A percentile compares a stretch with the other conserved stretches of the same genome.
Conservation (phyloP, 2,329 filamentous ascomycete genomes). For the Blumeria graminis region DNA sequence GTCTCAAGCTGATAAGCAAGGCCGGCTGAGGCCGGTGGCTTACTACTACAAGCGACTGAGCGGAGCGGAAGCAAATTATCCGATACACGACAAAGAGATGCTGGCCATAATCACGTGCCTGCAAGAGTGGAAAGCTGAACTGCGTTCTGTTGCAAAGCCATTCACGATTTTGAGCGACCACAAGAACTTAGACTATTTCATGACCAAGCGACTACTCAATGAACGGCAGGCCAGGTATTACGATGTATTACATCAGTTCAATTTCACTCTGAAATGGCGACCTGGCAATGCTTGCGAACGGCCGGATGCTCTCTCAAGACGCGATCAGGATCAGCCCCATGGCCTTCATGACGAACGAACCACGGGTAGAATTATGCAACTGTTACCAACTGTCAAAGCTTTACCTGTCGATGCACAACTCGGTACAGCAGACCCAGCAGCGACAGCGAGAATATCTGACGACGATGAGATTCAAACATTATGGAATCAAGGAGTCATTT, state of each 20-base stretch:
- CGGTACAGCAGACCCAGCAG: too few species aligned
- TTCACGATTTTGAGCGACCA: too few species aligned
- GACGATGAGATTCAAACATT: too few species aligned
- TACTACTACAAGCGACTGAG: neutral
- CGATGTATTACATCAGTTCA: too few species aligned
- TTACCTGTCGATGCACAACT: too few species aligned
- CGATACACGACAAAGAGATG: neutral
- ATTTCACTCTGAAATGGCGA: neutral
- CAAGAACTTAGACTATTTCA: too few species aligned
- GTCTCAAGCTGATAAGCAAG: neutral
- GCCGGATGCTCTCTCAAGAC: neutral
- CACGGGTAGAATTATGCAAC: neutral
- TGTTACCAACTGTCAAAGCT: too few species aligned
- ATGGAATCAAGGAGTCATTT: too few species aligned
- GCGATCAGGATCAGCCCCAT: neutral
- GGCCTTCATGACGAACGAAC: neutral
- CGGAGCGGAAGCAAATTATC: neutral
- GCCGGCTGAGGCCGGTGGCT: neutral
- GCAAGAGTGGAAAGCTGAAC: neutral
- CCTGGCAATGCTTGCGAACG: neutral
- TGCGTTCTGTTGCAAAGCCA: too few species aligned
- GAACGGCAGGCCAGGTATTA: too few species aligned
- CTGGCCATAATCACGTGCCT: neutral
- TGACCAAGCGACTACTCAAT: too few species aligned
- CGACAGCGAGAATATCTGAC: too few species aligned